phyloP scores from a whole-genome alignment of 2,329 filamentous ascomycete genomes.

The Tolypocladium sp. region DNA sequence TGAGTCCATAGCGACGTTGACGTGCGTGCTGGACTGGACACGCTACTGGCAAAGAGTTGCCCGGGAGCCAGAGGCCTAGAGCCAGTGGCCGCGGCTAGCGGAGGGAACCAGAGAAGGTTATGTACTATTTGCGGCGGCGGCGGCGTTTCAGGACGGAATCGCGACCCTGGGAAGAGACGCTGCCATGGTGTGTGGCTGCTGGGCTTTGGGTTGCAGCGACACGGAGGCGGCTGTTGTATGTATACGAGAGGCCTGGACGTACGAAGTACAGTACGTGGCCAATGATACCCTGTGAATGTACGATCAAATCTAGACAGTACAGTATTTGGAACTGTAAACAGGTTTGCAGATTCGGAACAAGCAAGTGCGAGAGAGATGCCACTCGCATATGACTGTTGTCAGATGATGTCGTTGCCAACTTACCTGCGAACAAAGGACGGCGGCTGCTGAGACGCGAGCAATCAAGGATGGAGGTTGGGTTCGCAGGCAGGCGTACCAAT shows the following conservation, averaged over 20 bases:
- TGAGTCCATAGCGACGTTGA: constrained; percentile 15
- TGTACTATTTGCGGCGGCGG: neutral
- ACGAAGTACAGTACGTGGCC: neutral
- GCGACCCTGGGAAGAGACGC: neutral
- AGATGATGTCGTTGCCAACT: neutral
- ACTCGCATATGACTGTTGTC: neutral
- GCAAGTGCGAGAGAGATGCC: neutral
- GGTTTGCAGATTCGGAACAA: neutral
- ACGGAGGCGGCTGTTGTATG: neutral
- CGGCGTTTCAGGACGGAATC: neutral
- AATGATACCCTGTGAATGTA: neutral
- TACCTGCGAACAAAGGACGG: neutral
- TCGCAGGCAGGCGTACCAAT: neutral
- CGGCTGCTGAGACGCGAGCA: neutral
- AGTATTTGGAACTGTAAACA: neutral
- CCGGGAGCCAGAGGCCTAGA: neutral
- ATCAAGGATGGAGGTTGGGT: neutral
- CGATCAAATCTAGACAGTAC: neutral
- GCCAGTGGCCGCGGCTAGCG: neutral
- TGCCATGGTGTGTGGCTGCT: neutral
- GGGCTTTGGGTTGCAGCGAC: neutral
- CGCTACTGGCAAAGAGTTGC: neutral
- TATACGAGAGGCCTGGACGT: neutral
- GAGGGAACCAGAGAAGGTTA: neutral
- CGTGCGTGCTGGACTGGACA: constrained; percentile 12